Evolutionary conservation across 176 grass and related monocot species (phyloP), one percentile per base, ranked within the genome.

Genomic region (Carex cristatella): DNA sequence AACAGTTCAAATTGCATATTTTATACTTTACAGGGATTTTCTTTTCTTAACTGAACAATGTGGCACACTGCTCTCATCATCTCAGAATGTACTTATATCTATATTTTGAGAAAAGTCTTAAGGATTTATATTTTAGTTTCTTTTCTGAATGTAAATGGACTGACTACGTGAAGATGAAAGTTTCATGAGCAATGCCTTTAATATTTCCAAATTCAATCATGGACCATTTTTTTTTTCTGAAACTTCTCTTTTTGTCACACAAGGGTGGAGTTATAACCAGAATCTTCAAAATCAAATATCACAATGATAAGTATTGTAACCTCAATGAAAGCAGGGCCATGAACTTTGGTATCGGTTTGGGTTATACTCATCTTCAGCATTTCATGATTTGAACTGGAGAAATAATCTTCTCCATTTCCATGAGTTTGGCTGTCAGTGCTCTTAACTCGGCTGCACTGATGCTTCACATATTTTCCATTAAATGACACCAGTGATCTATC

Each of bases 291-390:
- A 55, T 14, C 48, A 54, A 76, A 54, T 75, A 27, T 70, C 32
- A 79, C 49, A 79, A 79, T 58, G 10, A 30, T 15, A 76, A 76
- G 72, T 76, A 55, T 79, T 56, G 9, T 54, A 53, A 99, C 96
- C 92, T 99, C 96, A 73, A 99, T 91, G 84, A 99, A 99, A 69
- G 88, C 96, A 37, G 96, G 96, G 9, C 96, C 96, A 87, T 89
- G 83, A 85, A 86, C 80, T 81, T 92, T 77, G 15, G 19, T 44
- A 30, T 88, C 88, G 40, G 87, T 72, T 72, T 86, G 61, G 84
- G 69, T 88, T 83, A 99, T 81, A 73, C 77, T 94, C 85, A 95
- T 91, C 79, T 66, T 88, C 55, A 99, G 90, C 81, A 87, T 76
- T 87, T 99, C 93, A 27, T 92, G 90, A 65, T 94, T 80, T 83